Conservation (phyloP, 1,139 yeast genomes). For the Trichomonascaceae sp. region DNA sequence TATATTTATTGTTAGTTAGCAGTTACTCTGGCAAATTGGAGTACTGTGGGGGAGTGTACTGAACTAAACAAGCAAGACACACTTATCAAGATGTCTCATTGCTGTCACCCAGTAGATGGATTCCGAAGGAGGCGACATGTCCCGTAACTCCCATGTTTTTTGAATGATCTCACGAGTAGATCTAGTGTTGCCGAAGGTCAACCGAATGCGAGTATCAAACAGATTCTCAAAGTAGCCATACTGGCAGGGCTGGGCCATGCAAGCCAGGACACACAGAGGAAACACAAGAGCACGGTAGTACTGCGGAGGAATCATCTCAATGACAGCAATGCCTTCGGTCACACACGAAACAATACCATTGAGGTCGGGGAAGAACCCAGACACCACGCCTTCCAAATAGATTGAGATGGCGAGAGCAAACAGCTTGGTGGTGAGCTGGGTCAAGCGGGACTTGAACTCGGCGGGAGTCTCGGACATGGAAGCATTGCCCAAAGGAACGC, state of each 20-base stretch:
- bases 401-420: constrained; percentile 8
- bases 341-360: constrained; percentile 7
- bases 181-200: constrained; percentile 7
- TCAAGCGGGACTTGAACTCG: no score
- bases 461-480: no score
- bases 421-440: constrained; percentile 6
- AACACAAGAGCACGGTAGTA: constrained; percentile 9
- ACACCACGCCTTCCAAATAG: constrained; percentile 7
- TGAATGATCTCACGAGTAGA: constrained; percentile 5
- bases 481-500: no score
- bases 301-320: constrained; percentile 5
- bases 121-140: no score
- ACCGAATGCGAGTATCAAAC: constrained; percentile 5
- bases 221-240: constrained; percentile 4
- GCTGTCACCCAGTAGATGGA: no score
- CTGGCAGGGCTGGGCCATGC: constrained; percentile 5
- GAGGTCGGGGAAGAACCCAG: constrained; percentile 7
- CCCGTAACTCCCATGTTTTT: constrained; percentile 7
- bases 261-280: constrained; percentile 7
- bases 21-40: no score
- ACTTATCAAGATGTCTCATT: no score
- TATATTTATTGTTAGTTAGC: no score
- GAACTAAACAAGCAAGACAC: no score
- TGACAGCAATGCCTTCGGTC: constrained; percentile 4
- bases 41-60: no score